A percentile compares a stretch with the other conserved stretches of the same genome.
These are phyloP conservation scores for Metschnikowia similis DNA, from an alignment of 805 yeast species.

Conservation along the genomic window DNA sequence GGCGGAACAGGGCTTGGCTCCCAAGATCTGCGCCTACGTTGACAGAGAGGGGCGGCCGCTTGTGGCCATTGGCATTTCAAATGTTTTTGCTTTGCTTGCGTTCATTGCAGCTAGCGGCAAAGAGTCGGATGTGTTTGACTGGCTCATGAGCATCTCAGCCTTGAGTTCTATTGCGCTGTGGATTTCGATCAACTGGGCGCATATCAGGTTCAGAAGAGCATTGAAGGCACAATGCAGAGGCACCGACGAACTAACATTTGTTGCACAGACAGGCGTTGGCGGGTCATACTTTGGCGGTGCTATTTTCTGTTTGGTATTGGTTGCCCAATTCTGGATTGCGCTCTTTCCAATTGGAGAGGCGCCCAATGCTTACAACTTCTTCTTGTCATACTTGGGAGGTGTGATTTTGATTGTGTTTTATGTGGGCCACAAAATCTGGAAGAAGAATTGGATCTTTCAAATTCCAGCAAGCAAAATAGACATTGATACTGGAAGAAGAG, in stretches of 20 bases:
- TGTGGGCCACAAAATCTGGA: slow-evolving; percentile 44
- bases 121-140: slow-evolving; percentile 58
- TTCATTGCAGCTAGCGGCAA: slow-evolving; percentile 59
- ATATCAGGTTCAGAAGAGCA: slow-evolving; percentile 60
- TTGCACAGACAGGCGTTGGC: slow-evolving; percentile 33
- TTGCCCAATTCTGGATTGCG: slow-evolving; percentile 43
- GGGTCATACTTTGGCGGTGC: slow-evolving; percentile 34
- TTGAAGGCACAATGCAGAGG: slow-evolving; percentile 47
- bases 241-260: slow-evolving; percentile 33
- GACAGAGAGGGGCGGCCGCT: slow-evolving; percentile 79
- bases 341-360: slow-evolving; percentile 35
- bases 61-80: slow-evolving; percentile 55
- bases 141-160: slow-evolving; percentile 78
- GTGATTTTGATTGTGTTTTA: slow-evolving; percentile 42
- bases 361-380: slow-evolving; percentile 35
- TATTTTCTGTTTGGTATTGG: slow-evolving; percentile 32
- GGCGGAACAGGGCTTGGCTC: slow-evolving; percentile 64
- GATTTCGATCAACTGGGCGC: slow-evolving; percentile 69
- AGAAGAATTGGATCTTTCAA: slow-evolving; percentile 42
- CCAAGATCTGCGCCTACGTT: slow-evolving; percentile 57
- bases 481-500: slow-evolving; percentile 61
- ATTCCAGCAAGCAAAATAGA: slow-evolving; percentile 49
- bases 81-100: slow-evolving; percentile 53
- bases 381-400: slow-evolving; percentile 44
- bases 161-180: slow-evolving; percentile 75